phyloP scores from a whole-genome alignment of 192 early-diverging fungal genomes.

The Coemansia sp. region DNA sequence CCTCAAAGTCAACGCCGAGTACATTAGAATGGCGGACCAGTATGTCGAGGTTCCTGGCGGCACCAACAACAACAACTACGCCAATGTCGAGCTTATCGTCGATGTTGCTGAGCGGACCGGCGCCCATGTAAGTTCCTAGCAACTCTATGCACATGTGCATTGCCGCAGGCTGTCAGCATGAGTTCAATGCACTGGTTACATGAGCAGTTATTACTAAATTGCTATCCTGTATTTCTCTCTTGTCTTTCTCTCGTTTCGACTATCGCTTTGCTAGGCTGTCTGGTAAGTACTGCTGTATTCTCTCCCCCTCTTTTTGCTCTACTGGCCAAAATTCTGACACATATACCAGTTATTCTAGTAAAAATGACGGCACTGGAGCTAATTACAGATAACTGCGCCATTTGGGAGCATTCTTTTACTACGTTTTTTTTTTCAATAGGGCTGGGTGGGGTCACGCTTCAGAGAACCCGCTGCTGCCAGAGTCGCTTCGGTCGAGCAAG shows the following conservation, averaged over 20 bases:
- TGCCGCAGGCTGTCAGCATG: background rate
- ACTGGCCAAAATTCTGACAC: background rate
- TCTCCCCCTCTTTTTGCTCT: background rate
- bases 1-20: slow-evolving; percentile 97
- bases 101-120: slow-evolving; percentile 96
- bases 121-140: slow-evolving; percentile 65
- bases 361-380: too few species aligned
- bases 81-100: slow-evolving; percentile 98
- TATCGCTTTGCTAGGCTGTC: slow-evolving; percentile 21
- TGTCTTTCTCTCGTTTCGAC: background rate
- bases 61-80: slow-evolving; percentile 98
- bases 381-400: background rate
- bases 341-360: background rate
- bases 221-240: background rate
- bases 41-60: slow-evolving; percentile 99
- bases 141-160: background rate
- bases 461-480: slow-evolving; percentile 95
- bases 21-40: slow-evolving; percentile 99
- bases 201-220: background rate
- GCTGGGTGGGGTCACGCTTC: slow-evolving; percentile 99
- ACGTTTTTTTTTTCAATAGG: slow-evolving; percentile 57
- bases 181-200: background rate
- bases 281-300: slow-evolving; percentile 21
- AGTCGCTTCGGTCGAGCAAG: slow-evolving; percentile 81
- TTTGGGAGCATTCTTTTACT: background rate